Conservation (phyloP, 345 rosid species). For the Leavenworthia alabamica region DNA sequence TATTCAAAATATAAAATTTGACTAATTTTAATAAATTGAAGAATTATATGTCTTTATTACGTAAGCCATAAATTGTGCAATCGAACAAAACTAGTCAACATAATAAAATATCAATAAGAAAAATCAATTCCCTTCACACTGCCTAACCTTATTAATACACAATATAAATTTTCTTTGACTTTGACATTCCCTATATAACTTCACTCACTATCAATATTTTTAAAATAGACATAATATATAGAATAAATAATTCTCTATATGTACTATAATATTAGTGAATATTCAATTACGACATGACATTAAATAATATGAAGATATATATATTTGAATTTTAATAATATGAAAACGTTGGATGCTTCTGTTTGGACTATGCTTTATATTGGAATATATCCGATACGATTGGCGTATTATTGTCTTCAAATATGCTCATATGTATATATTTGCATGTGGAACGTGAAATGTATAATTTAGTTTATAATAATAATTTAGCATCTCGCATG, state of each 20-base stretch:
- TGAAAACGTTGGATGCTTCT: constrained; percentile 18
- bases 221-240: background rate
- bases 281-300: background rate
- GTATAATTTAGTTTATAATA: background rate
- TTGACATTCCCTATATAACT: constrained; percentile 1
- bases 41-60: background rate
- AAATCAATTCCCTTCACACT: background rate
- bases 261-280: background rate
- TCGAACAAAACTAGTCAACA: background rate
- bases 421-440: background rate
- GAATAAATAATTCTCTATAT: background rate
- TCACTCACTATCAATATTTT: background rate
- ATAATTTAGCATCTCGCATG: background rate
- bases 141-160: background rate
- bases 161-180: background rate
- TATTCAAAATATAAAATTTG: background rate
- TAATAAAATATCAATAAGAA: background rate
- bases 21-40: background rate
- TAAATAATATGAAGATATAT: background rate
- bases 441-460: constrained; percentile 27
- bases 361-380: constrained; percentile 19
- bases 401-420: constrained; percentile 13
- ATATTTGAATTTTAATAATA: background rate
- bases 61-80: background rate
- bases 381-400: constrained; percentile 19